Conservation (phyloP, 441 rosid species). For the Brassica hybrid region DNA sequence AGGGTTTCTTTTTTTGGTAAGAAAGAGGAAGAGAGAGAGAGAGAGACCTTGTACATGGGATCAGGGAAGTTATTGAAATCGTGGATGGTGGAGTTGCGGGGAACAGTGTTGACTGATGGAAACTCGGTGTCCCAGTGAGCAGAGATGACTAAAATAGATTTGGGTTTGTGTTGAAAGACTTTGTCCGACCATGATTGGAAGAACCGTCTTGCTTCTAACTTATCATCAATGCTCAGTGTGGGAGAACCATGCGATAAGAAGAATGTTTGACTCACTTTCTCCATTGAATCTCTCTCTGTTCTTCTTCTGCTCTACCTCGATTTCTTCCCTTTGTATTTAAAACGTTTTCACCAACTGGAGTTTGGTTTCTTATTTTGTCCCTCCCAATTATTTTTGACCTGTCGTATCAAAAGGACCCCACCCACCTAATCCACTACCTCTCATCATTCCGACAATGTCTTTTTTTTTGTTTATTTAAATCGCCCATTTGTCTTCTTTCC, state of each 20-base stretch:
- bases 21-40: background rate
- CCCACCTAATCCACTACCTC: background rate
- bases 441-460: background rate
- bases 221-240: conserved; percentile 71
- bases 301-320: no score
- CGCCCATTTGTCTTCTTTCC: background rate
- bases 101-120: conserved; percentile 70
- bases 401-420: background rate
- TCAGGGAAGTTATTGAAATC: conserved; percentile 80
- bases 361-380: background rate
- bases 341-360: conserved; percentile 12
- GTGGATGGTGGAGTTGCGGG: conserved; percentile 63
- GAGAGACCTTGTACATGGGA: conserved; percentile 68
- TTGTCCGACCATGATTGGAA: conserved; percentile 59
- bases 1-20: background rate
- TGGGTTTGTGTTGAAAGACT: conserved; percentile 52
- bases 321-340: background rate
- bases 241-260: conserved; percentile 89
- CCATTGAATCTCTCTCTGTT: conserved; percentile 26
- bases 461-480: no score
- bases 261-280: conserved; percentile 54
- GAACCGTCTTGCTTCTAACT: conserved; percentile 69
- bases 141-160: conserved; percentile 72
- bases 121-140: conserved; percentile 86
- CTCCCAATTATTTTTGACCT: background rate